These are phyloP conservation scores for Erythrophleum fordii DNA, from an alignment of 306 rosid genomes.

Conservation along the genomic window DNA sequence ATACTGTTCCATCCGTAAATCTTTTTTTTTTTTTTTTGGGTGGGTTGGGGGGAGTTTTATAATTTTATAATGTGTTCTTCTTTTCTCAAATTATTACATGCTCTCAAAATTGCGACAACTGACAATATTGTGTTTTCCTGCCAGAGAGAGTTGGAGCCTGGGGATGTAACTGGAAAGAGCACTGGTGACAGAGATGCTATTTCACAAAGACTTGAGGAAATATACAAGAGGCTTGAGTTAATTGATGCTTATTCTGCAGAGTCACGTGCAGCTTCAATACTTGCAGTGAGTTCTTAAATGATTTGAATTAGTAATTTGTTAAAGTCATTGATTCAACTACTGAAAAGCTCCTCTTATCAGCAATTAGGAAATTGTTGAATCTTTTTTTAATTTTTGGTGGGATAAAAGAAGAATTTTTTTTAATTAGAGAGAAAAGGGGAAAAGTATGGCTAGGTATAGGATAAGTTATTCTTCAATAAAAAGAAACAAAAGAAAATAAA, in stretches of 20 bases:
- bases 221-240: slow-evolving; percentile 91
- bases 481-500: background rate
- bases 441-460: background rate
- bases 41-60: too few relatives aligned
- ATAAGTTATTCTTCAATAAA: background rate
- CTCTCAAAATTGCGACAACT: slow-evolving; percentile 10
- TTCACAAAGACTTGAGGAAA: slow-evolving; percentile 79
- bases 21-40: background rate
- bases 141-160: slow-evolving; percentile 76
- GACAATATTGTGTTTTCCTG: slow-evolving; percentile 35
- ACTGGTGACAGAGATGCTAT: slow-evolving; percentile 61
- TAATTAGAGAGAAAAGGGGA: background rate
- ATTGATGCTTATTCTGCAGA: slow-evolving; percentile 96
- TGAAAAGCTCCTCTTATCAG: slow-evolving; percentile 21
- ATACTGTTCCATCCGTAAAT: background rate
- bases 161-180: slow-evolving; percentile 54
- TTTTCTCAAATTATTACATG: background rate
- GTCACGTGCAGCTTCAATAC: slow-evolving; percentile 95
- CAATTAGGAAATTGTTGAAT: slow-evolving; percentile 14
- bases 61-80: background rate
- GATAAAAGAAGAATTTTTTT: background rate
- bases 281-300: slow-evolving; percentile 73
- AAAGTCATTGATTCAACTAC: slow-evolving; percentile 6
- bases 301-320: slow-evolving; percentile 32
- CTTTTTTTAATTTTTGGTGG: background rate